Evolutionary conservation across 192 early-diverging fungal genomes (phyloP).

Genomic region (Entomortierella chlamydospora): DNA sequence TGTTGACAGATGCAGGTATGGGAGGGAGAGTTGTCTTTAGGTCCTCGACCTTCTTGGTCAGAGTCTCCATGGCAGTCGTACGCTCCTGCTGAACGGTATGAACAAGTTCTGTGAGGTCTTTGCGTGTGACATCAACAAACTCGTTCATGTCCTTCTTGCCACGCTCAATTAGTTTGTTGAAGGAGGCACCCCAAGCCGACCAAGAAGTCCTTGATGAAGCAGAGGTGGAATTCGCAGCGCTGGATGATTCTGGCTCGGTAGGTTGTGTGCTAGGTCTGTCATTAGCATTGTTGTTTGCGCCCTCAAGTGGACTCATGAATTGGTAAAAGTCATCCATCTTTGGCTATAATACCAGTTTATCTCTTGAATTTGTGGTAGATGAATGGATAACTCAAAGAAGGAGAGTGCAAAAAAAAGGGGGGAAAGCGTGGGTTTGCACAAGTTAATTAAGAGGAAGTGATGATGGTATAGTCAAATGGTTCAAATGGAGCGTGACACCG

Average conservation of each 20-base stretch:
- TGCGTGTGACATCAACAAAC: slow-evolving; percentile 63
- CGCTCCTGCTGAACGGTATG: slow-evolving; percentile 59
- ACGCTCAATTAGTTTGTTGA: slow-evolving; percentile 52
- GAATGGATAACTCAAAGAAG: too few species aligned
- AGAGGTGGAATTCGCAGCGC: slow-evolving; percentile 1
- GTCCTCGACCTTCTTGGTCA: slow-evolving; percentile 41
- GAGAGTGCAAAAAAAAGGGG: too few species aligned
- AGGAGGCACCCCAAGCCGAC: slow-evolving; percentile 43
- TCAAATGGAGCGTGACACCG: too few species aligned
- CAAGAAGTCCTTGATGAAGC: slow-evolving; percentile 36
- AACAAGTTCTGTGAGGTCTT: slow-evolving; percentile 63
- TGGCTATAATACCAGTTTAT: too few species aligned
- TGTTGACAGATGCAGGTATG: slow-evolving; percentile 37
- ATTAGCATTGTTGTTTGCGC: slow-evolving; percentile 20
- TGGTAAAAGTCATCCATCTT: slow-evolving; percentile 51
- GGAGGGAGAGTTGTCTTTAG: slow-evolving; percentile 43
- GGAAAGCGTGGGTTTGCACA: too few species aligned
- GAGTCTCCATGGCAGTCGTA: slow-evolving; percentile 32
- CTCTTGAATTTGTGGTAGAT: too few species aligned
- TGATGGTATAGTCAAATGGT: too few species aligned
- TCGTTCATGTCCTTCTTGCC: slow-evolving; percentile 57
- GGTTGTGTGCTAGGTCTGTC: slow-evolving; percentile 28
- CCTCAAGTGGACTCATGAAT: slow-evolving; percentile 51
- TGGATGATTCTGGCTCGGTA: not conserved
- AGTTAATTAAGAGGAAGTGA: too few species aligned